Percentiles rank a stretch among this genome's conserved stretches.
Evolutionary conservation across 306 rosid genomes (phyloP).

Genomic region (Rosa chinensis): DNA sequence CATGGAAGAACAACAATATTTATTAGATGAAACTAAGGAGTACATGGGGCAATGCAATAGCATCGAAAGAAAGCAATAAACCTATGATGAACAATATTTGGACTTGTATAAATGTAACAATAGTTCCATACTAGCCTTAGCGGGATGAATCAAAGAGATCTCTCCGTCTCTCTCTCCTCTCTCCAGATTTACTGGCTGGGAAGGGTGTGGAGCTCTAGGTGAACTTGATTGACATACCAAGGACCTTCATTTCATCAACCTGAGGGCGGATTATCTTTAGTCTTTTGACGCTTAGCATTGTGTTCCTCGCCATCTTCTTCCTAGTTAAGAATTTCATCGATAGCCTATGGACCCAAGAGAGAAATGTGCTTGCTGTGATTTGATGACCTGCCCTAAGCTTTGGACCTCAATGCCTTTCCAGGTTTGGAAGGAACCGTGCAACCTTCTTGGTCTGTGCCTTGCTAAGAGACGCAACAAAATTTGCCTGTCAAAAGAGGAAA

Average conservation of each 20-base stretch:
- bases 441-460: conserved; percentile 92
- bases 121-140: too few species aligned
- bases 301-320: conserved; percentile 55
- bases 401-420: conserved; percentile 97
- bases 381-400: conserved; percentile 91
- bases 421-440: conserved; percentile 91
- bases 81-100: too few species aligned
- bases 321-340: conserved; percentile 56
- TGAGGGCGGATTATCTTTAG: conserved; percentile 37
- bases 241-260: conserved; percentile 28
- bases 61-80: too few species aligned
- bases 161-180: conserved; percentile 14
- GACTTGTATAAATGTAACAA: too few species aligned
- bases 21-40: too few species aligned
- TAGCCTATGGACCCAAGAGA: conserved; percentile 73
- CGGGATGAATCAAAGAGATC: background rate
- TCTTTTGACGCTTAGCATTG: conserved; percentile 58
- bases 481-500: conserved; percentile 53
- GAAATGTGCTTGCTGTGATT: conserved; percentile 89
- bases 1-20: too few species aligned
- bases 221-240: conserved; percentile 17
- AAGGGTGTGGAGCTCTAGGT: conserved; percentile 16
- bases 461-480: conserved; percentile 84
- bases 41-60: too few species aligned
- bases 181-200: conserved; percentile 24